Conservation (phyloP, 352 stramenopile genomes). For the Phytophthora cajani region DNA sequence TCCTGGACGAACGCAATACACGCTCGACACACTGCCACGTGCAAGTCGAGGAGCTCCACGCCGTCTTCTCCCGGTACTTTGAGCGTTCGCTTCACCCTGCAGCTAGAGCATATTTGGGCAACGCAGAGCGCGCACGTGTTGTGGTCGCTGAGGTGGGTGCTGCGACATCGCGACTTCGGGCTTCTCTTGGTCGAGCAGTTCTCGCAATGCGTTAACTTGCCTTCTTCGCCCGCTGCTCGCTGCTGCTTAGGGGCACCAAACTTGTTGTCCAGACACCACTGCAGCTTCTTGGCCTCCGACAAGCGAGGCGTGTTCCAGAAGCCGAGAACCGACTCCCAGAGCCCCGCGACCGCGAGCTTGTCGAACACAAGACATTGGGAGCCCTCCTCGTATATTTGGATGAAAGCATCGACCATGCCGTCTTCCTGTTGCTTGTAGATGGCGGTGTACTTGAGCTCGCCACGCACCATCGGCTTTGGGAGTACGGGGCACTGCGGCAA, state of each 20-base stretch:
- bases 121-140: slow-evolving; percentile 13
- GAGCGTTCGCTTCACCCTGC: slow-evolving; percentile 15
- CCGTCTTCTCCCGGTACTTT: slow-evolving; percentile 10
- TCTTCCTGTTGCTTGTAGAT: slow-evolving; percentile 13
- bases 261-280: slow-evolving; percentile 13
- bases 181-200: slow-evolving; percentile 1
- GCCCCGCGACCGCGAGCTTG: not conserved
- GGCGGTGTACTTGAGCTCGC: slow-evolving; percentile 11
- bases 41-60: slow-evolving; percentile 8
- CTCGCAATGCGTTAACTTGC: not conserved
- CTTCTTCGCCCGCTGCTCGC: not conserved
- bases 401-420: slow-evolving; percentile 17
- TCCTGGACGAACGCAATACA: slow-evolving; percentile 13
- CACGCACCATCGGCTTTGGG: slow-evolving; percentile 12
- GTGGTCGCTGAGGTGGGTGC: slow-evolving; percentile 1
- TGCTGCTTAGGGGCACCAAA: not conserved
- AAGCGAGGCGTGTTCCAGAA: not conserved
- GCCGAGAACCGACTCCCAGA: not conserved
- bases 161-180: not conserved
- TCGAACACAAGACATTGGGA: not conserved
- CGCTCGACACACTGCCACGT: slow-evolving; percentile 8
- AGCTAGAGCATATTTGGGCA: slow-evolving; percentile 3
- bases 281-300: slow-evolving; percentile 17
- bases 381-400: slow-evolving; percentile 11
- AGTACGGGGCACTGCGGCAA: slow-evolving; percentile 11